Evolutionary conservation across 306 rosid species (phyloP).

Genomic region (Lupinus albus): DNA sequence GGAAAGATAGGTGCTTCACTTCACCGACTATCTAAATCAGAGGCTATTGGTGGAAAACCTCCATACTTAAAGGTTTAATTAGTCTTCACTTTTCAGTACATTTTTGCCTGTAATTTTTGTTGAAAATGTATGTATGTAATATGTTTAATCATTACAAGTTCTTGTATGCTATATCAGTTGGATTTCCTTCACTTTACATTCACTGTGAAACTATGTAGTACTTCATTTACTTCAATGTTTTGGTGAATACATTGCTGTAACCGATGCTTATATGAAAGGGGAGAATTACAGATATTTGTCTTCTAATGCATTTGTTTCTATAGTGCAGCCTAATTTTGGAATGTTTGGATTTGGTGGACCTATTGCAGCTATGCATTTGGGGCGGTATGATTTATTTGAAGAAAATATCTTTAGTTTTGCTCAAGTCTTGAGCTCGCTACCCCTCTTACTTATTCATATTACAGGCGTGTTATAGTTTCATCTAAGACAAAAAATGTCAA

Average conservation of each 20-base stretch:
- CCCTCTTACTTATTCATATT: constrained; percentile 3
- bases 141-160: neutral
- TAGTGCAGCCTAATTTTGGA: constrained; percentile 69
- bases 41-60: constrained; percentile 60
- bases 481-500: constrained; percentile 54
- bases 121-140: neutral
- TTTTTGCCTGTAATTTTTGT: neutral
- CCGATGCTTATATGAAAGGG: neutral
- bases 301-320: neutral
- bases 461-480: constrained; percentile 55
- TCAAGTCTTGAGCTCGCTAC: neutral
- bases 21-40: constrained; percentile 46
- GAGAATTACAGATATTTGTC: neutral
- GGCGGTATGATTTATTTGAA: constrained; percentile 46
- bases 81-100: neutral
- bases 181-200: neutral
- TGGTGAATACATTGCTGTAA: neutral
- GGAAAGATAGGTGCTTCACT: constrained; percentile 73
- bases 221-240: constrained; percentile 16
- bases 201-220: neutral
- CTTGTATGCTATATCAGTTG: neutral
- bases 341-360: constrained; percentile 79
- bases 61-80: constrained; percentile 58
- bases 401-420: neutral
- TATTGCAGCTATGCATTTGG: constrained; percentile 66